A percentile compares a stretch with the other conserved stretches of the same genome.
phyloP scores from a whole-genome alignment of 257 asterid genomes.

The Eucommia ulmoides region DNA sequence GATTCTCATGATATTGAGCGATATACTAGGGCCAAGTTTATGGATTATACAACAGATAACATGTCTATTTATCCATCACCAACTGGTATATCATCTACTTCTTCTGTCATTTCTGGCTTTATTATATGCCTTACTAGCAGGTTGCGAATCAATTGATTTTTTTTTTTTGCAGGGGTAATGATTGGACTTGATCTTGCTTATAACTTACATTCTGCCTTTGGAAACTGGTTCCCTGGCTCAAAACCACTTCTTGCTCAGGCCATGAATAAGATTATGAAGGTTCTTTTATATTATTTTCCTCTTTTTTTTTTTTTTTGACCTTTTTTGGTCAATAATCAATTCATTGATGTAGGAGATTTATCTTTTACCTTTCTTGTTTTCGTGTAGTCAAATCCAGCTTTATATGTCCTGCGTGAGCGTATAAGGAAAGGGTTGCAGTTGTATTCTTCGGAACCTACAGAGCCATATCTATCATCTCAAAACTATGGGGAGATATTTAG shows the following conservation, averaged over 20 bases:
- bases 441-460: constrained; percentile 98
- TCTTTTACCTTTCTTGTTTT: background rate
- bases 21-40: constrained; percentile 89
- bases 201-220: constrained; percentile 94
- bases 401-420: constrained; percentile 89
- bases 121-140: too few species aligned
- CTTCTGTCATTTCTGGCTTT: too few species aligned
- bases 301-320: too few species aligned
- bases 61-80: constrained; percentile 99
- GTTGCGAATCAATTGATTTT: too few species aligned
- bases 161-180: constrained; percentile 70
- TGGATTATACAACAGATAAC: constrained; percentile 98
- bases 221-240: constrained; percentile 99
- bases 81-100: constrained; percentile 41
- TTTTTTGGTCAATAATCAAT: too few species aligned
- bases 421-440: constrained; percentile 92
- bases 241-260: constrained; percentile 97
- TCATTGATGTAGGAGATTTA: too few species aligned
- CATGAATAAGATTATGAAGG: constrained; percentile 99
- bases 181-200: constrained; percentile 96
- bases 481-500: constrained; percentile 98
- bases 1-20: constrained; percentile 98
- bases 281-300: too few species aligned
- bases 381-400: constrained; percentile 91
- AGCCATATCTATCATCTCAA: constrained; percentile 95